Conservation (phyloP, 768 basidiomycete species). For the Hypholoma sublateritium region DNA sequence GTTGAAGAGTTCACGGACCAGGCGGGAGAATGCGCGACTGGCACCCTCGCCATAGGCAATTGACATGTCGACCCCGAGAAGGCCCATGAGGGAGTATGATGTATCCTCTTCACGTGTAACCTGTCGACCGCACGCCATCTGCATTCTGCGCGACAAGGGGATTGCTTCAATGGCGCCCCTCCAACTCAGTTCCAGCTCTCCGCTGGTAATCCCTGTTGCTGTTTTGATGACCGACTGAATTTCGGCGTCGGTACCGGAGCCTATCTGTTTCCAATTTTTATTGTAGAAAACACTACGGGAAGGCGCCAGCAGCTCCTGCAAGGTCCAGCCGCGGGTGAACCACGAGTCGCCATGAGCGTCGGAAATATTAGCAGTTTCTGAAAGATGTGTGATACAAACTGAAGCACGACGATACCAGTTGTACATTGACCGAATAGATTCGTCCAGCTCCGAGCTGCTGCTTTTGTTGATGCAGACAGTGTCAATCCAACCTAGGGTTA, state of each 20-base stretch:
- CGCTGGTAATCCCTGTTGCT: constrained; percentile 3
- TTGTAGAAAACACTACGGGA: constrained; percentile 4
- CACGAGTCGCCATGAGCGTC: constrained; percentile 5
- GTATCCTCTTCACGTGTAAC: constrained; percentile 10
- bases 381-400: constrained; percentile 10
- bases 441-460: constrained; percentile 14
- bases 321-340: constrained; percentile 17
- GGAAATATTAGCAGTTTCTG: constrained; percentile 3
- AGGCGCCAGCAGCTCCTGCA: constrained; percentile 15
- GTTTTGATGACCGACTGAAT: not conserved
- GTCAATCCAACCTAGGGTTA: constrained; percentile 11
- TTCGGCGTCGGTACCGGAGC: not conserved
- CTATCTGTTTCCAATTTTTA: constrained; percentile 4
- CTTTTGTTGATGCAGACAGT: constrained; percentile 15
- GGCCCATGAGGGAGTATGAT: constrained; percentile 8
- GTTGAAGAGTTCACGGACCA: constrained; percentile 6
- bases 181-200: not conserved
- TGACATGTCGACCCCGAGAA: constrained; percentile 10
- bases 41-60: constrained; percentile 12
- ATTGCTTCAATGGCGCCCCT: not conserved
- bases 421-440: constrained; percentile 17
- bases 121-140: constrained; percentile 4
- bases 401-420: constrained; percentile 8
- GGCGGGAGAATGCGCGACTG: constrained; percentile 9
- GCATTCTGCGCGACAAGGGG: constrained; percentile 1